Conservation (phyloP, 768 basidiomycete species). For the Amanita muscaria region DNA sequence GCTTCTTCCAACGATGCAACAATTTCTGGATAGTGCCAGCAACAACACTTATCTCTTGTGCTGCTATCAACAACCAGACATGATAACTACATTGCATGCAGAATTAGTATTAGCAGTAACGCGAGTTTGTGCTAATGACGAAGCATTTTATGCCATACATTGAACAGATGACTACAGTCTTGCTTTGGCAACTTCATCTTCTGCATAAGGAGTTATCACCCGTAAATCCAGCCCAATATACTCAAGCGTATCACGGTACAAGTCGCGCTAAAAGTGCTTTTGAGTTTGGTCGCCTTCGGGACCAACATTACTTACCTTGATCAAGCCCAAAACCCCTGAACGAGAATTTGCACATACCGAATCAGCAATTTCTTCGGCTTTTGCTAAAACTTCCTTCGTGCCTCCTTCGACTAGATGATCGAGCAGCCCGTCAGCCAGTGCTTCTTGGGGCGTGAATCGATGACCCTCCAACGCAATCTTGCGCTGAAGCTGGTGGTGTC, state of each 20-base stretch:
- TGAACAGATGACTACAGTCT: slow-evolving; percentile 24
- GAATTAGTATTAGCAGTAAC: too few relatives aligned
- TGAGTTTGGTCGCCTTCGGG: background rate
- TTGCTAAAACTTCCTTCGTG: slow-evolving; percentile 49
- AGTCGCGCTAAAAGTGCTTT: slow-evolving; percentile 29
- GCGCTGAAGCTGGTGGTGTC: slow-evolving; percentile 47
- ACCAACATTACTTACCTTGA: slow-evolving; percentile 41
- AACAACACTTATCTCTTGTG: too few relatives aligned
- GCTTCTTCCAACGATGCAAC: too few relatives aligned
- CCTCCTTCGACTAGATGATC: slow-evolving; percentile 62
- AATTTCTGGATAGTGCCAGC: too few relatives aligned
- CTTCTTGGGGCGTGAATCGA: slow-evolving; percentile 67
- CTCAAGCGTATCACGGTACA: slow-evolving; percentile 49
- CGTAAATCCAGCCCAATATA: slow-evolving; percentile 30
- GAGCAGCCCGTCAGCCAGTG: slow-evolving; percentile 54
- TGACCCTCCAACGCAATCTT: slow-evolving; percentile 76
- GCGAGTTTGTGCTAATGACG: too few relatives aligned
- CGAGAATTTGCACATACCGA: slow-evolving; percentile 41
- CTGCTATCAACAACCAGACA: too few relatives aligned
- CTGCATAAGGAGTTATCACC: slow-evolving; percentile 25
- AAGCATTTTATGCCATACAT: too few relatives aligned
- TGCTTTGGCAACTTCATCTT: slow-evolving; percentile 43
- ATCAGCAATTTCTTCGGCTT: slow-evolving; percentile 56
- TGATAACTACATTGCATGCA: too few relatives aligned
- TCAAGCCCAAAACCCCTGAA: slow-evolving; percentile 62